Conservation (phyloP, 129 eudicot genomes). For the Escallonia rubra region DNA sequence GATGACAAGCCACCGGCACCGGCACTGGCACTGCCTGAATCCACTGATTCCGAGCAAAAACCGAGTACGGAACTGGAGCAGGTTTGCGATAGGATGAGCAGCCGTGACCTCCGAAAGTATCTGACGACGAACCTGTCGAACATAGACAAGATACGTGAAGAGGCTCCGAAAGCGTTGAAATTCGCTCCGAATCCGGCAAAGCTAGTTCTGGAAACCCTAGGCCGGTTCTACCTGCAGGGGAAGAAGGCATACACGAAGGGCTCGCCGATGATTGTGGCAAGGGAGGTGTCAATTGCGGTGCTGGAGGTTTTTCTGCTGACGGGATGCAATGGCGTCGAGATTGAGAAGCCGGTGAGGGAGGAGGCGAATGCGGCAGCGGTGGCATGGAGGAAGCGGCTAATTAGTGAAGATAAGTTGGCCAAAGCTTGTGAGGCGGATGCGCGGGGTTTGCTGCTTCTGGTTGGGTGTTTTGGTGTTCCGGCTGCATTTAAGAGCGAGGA, state of each 20-base stretch:
- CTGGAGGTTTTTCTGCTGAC: slow-evolving; percentile 63
- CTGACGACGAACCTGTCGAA: slow-evolving; percentile 24
- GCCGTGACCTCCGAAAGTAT: slow-evolving; percentile 31
- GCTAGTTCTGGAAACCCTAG: slow-evolving; percentile 45
- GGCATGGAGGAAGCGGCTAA: slow-evolving; percentile 55
- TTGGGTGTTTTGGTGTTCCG: slow-evolving; percentile 68
- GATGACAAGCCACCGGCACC: too few relatives aligned
- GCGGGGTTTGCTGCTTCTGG: slow-evolving; percentile 55
- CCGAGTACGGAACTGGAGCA: background rate
- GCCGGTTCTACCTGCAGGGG: slow-evolving; percentile 52
- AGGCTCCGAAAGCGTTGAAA: slow-evolving; percentile 48
- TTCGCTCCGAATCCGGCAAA: slow-evolving; percentile 45
- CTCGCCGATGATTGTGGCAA: slow-evolving; percentile 30
- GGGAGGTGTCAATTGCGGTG: slow-evolving; percentile 43
- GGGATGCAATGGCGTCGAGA: slow-evolving; percentile 23
- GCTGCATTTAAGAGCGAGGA: slow-evolving; percentile 33
- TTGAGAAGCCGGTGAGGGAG: slow-evolving; percentile 24
- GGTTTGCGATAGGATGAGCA: slow-evolving; percentile 31
- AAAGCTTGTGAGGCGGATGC: slow-evolving; percentile 52
- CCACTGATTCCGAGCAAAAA: background rate
- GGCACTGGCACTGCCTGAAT: too few relatives aligned
- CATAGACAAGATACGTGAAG: slow-evolving; percentile 22
- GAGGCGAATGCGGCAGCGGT: slow-evolving; percentile 37
- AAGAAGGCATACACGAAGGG: slow-evolving; percentile 24
- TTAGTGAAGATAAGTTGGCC: slow-evolving; percentile 46